Base-by-base conservation (phyloP, 495 filamentous ascomycete species). In the Tuber magnatum region DNA sequence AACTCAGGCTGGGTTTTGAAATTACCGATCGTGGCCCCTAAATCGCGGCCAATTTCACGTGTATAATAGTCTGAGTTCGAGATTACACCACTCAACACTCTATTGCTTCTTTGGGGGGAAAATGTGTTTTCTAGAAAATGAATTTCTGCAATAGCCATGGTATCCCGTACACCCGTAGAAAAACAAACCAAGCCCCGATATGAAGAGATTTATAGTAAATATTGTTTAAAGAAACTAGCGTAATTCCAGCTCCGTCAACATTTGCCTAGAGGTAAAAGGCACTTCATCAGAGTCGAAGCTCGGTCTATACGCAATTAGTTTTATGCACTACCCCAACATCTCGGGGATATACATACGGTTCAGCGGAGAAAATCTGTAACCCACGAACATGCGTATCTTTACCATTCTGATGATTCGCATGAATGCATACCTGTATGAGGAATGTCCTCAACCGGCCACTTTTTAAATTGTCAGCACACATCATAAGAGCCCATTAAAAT, bases 341-440 rank as follows among this genome's bases (percentile, higher is more conserved):
- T 1, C n/a, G 3, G 28, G 51, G 35, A 46, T 69, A 40, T n/a
- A 79, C 80, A 44, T 74, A 81, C 80, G 74, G 71, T 51, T 97
- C 94, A 65, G 87, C 84, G 8, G 92, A 92, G 82, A 93, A 99
- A 40, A 99, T 89, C 86, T 97, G 94, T 82, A 99, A 87, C 0
- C 93, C 94, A 51, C 95, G 90, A 61, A 99, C 89, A 87, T 99
- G 95, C 5, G 95, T 99, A 83, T 99, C 95, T 83, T 99, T 99
- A 73, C 95, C 95, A 83, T 99, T 99, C 86, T 99, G 95, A 84
- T 99, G 95, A 80, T 99, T 99, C 85, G 97, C 96, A 74, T 93
- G 87, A 77, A 99, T 88, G 71, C 89, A 88, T 71, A 98, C 89
- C 83, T 97, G 93, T 20, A 97, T 86, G 68, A 98, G 88, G 85